Evolutionary conservation across 768 basidiomycete genomes (phyloP).

Genomic region (Rhizopogon salebrosus): DNA sequence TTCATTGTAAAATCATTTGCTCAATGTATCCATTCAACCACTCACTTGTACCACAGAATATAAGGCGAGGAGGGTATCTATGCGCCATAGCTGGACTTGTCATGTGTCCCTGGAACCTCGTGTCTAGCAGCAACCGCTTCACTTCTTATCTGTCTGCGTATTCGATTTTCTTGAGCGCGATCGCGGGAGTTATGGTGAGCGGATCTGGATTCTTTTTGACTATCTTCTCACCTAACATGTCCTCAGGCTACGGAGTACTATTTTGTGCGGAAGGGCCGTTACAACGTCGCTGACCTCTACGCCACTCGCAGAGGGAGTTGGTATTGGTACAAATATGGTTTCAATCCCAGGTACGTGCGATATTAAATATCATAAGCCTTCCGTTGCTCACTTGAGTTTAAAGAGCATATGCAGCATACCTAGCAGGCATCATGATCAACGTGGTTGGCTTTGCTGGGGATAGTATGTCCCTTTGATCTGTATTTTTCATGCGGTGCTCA

Average conservation of each 20-base stretch:
- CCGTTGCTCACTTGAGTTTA: not conserved
- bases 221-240: no score
- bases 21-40: not conserved
- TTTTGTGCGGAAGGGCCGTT: conserved; percentile 57
- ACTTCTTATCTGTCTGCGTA: conserved; percentile 75
- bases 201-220: not conserved
- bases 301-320: conserved; percentile 46
- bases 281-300: conserved; percentile 64
- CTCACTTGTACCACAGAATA: conserved; percentile 40
- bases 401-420: conserved; percentile 57
- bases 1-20: conserved; percentile 46
- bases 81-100: conserved; percentile 66
- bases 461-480: conserved; percentile 30
- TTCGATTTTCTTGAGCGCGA: conserved; percentile 70
- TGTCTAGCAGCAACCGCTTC: conserved; percentile 65
- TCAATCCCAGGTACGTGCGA: conserved; percentile 53
- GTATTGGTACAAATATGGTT: conserved; percentile 66
- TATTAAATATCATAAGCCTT: not conserved
- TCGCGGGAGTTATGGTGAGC: conserved; percentile 67
- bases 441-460: conserved; percentile 74
- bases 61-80: conserved; percentile 73
- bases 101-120: conserved; percentile 68
- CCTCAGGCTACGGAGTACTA: conserved; percentile 68
- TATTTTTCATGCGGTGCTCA: not conserved
- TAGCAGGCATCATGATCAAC: conserved; percentile 70